Evolutionary conservation across 140 eudicot genomes (phyloP).

Genomic region (Flaveria floridana): DNA sequence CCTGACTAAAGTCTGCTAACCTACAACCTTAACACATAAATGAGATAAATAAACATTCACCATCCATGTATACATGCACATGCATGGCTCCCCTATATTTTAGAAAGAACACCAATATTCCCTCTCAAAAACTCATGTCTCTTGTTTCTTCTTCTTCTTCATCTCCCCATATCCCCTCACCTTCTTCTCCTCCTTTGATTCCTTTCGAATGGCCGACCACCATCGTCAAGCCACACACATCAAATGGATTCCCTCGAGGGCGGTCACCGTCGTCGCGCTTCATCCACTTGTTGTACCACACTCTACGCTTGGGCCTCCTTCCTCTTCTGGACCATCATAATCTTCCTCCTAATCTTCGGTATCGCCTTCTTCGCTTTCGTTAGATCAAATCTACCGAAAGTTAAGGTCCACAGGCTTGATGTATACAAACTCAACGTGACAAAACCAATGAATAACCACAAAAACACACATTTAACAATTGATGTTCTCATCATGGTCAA

Average conservation of each 20-base stretch:
- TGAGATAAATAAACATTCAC: background rate
- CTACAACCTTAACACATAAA: too few relatives aligned
- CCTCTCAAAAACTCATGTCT: conserved; percentile 23
- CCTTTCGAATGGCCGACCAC: conserved; percentile 36
- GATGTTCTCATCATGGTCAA: conserved; percentile 35
- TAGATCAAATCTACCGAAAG: conserved; percentile 39
- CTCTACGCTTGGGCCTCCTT: conserved; percentile 45
- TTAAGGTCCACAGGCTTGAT: conserved; percentile 38
- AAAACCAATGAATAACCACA: background rate
- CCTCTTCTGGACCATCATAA: conserved; percentile 27
- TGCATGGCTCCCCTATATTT: conserved; percentile 41
- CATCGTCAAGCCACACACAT: conserved; percentile 9
- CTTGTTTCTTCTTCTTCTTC: conserved; percentile 23
- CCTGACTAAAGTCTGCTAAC: too few relatives aligned
- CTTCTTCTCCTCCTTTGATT: conserved; percentile 4
- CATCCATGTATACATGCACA: conserved; percentile 11
- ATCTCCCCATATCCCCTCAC: conserved; percentile 1
- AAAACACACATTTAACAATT: conserved; percentile 26
- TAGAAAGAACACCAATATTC: conserved; percentile 29
- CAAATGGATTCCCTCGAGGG: conserved; percentile 27
- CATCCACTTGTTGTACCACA: conserved; percentile 20
- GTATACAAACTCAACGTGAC: conserved; percentile 29
- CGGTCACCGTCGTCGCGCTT: conserved; percentile 21
- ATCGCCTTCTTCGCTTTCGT: conserved; percentile 40
- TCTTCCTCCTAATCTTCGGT: conserved; percentile 35